Base-by-base conservation (phyloP, 495 filamentous ascomycete genomes). In the Niebla homalea region DNA sequence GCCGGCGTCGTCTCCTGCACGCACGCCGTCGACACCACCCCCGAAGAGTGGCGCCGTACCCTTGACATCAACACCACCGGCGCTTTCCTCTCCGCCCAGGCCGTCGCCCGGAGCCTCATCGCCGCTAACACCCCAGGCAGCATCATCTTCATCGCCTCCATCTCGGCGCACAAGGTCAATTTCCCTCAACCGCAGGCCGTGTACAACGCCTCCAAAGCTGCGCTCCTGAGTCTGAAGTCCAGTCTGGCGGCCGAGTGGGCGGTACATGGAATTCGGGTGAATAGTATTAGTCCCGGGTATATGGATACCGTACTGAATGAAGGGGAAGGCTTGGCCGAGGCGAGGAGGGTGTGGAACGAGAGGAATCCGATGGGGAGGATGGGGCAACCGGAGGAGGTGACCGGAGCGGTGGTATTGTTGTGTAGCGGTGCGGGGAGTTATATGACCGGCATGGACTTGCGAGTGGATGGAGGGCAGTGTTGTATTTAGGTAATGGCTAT, bases 291-390 rank as follows among this genome's bases (percentile, higher is more conserved):
- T 21, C 84, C 85, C 0, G 84, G 84, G 4, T 88, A 89, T 58
- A 89, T 87, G 81, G 79, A 87, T 57, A 89, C 84, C 0, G 75
- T 87, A n/a, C 59, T 87, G 48, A 88, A 86, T 57, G 80, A 79
- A 50, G 81, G 81, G 0, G 70, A 73, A 0, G 74, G 74, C 2
- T 55, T 87, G 41, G 70, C 68, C 5, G 70, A 70, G 16, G 75
- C 70, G 36, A 68, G 73, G 53, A 64, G 60, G 43, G 68, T 73
- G 4, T 87, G 81, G 82, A 64, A 66, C 23, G 66, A 65, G n/a
- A 62, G 80, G 35, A 78, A 82, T 61, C 81, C 83, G 11, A 72
- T 80, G 71, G 79, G 82, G 0, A 68, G 84, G 51, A 86, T 88
- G 78, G 82, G 83, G 0, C 56, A 66, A 22, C 74, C 75, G 21